Conservation (phyloP, 768 basidiomycete species). For the Scleroderma bovista region DNA sequence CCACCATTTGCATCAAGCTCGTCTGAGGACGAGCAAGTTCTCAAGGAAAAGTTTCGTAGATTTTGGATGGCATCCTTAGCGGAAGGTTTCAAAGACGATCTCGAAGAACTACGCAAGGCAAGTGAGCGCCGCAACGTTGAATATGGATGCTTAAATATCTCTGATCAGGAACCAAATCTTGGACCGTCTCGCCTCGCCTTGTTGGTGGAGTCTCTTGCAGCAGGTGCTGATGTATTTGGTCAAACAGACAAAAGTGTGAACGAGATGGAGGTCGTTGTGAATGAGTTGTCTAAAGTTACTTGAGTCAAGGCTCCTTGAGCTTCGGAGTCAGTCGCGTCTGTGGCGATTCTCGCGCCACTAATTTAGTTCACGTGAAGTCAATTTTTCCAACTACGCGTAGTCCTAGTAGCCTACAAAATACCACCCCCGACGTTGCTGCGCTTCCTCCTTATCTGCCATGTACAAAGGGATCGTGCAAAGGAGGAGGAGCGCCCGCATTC, state of each 20-base stretch:
- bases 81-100: constrained; percentile 77
- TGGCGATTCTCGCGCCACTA: constrained; percentile 25
- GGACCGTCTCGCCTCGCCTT: constrained; percentile 62
- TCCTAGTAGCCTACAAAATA: too few species aligned
- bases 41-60: constrained; percentile 68
- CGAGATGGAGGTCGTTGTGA: constrained; percentile 35
- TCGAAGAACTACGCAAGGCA: constrained; percentile 82
- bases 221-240: constrained; percentile 69
- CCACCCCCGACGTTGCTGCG: too few species aligned
- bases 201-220: constrained; percentile 77
- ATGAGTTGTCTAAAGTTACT: neutral
- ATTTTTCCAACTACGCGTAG: constrained; percentile 5
- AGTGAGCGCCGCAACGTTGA: constrained; percentile 6
- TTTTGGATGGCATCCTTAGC: constrained; percentile 86
- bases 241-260: constrained; percentile 35
- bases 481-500: constrained; percentile 12
- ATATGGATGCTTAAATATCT: neutral
- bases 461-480: constrained; percentile 23
- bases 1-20: constrained; percentile 51
- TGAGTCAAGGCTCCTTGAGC: too few species aligned
- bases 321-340: constrained; percentile 20
- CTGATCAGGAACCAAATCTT: constrained; percentile 56
- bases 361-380: constrained; percentile 10
- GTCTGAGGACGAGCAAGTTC: constrained; percentile 40
- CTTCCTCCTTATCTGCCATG: too few species aligned